Evolutionary conservation across 2,329 filamentous ascomycete genomes (phyloP).

Genomic region (Dactylonectria estremocensis): DNA sequence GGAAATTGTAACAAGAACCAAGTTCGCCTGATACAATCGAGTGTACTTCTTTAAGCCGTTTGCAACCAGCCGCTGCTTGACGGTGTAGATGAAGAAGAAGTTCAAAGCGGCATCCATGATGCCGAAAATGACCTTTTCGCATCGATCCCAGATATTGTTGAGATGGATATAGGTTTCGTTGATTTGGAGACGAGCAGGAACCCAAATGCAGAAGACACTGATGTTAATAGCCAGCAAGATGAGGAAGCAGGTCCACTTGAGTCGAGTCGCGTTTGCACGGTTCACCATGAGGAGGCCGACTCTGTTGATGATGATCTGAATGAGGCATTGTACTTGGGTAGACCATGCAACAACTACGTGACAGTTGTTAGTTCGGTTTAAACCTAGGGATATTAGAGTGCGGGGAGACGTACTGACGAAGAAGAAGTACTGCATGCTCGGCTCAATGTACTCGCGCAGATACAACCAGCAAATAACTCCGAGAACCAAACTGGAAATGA

Average conservation of each 20-base stretch:
- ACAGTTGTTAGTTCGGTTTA: not conserved
- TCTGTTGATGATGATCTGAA: slow-evolving; percentile 68
- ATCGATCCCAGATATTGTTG: slow-evolving; percentile 66
- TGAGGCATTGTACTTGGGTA: slow-evolving; percentile 60
- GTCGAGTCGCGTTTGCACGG: slow-evolving; percentile 48
- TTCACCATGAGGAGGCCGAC: slow-evolving; percentile 62
- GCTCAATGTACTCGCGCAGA: slow-evolving; percentile 38
- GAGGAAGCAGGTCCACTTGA: slow-evolving; percentile 62
- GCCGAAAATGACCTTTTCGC: slow-evolving; percentile 64
- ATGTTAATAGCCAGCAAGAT: slow-evolving; percentile 63
- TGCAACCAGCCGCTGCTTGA: slow-evolving; percentile 61
- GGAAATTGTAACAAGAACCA: slow-evolving; percentile 47
- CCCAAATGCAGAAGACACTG: slow-evolving; percentile 66
- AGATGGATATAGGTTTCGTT: slow-evolving; percentile 56
- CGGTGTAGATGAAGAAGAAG: slow-evolving; percentile 61
- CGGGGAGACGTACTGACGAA: slow-evolving; percentile 45
- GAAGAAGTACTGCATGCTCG: slow-evolving; percentile 52
- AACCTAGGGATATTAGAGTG: accelerated
- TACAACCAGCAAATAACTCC: slow-evolving; percentile 47
- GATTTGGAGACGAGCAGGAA: slow-evolving; percentile 62
- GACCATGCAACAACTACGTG: slow-evolving; percentile 49
- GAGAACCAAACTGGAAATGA: slow-evolving; percentile 46
- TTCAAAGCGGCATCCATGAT: slow-evolving; percentile 64
- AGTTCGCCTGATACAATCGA: slow-evolving; percentile 57
- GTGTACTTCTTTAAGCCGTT: slow-evolving; percentile 66